These are phyloP conservation scores for Fusarium torreyae DNA, from an alignment of 2,329 filamentous ascomycete genomes.

Conservation along the genomic window DNA sequence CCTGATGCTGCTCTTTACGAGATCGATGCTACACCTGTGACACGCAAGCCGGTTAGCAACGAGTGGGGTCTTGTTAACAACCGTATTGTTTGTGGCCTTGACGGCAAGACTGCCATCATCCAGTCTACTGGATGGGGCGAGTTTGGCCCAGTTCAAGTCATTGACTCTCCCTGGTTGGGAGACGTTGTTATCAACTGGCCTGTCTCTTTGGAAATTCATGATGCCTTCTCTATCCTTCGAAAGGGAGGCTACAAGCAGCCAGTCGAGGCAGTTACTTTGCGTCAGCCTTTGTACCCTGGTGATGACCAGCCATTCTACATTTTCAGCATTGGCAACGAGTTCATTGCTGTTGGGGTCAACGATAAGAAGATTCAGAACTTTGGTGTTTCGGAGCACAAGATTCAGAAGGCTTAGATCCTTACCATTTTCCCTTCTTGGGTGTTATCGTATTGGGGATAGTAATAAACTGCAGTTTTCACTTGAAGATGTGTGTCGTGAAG, in stretches of 20 bases:
- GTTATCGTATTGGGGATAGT: no score
- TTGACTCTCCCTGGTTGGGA: conserved; percentile 15
- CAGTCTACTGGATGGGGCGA: conserved; percentile 27
- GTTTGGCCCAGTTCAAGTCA: conserved; percentile 22
- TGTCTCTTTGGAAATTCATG: conserved; percentile 10
- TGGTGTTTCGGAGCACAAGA: conserved; percentile 16
- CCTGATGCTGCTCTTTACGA: conserved; percentile 25
- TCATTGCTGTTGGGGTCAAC: conserved; percentile 24
- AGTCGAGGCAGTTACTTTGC: conserved; percentile 18
- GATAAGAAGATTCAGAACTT: conserved; percentile 32
- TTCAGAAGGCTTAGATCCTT: conserved; percentile 5
- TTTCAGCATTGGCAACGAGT: conserved; percentile 26
- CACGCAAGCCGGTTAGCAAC: conserved; percentile 10
- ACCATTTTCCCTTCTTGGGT: no score
- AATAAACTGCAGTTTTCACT: no score
- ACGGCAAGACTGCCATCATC: conserved; percentile 29
- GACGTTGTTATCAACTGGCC: conserved; percentile 21
- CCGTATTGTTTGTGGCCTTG: conserved; percentile 20
- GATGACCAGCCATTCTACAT: conserved; percentile 32
- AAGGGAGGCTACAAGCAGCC: conserved; percentile 27
- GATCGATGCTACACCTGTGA: conserved; percentile 24
- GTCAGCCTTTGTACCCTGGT: conserved; percentile 25
- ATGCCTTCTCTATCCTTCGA: conserved; percentile 29
- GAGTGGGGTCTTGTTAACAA: conserved; percentile 36
- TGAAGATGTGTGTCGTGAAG: no score